These are phyloP conservation scores for Lineolata rhizophorae DNA, from an alignment of 495 filamentous ascomycete genomes.

Conservation along the genomic window DNA sequence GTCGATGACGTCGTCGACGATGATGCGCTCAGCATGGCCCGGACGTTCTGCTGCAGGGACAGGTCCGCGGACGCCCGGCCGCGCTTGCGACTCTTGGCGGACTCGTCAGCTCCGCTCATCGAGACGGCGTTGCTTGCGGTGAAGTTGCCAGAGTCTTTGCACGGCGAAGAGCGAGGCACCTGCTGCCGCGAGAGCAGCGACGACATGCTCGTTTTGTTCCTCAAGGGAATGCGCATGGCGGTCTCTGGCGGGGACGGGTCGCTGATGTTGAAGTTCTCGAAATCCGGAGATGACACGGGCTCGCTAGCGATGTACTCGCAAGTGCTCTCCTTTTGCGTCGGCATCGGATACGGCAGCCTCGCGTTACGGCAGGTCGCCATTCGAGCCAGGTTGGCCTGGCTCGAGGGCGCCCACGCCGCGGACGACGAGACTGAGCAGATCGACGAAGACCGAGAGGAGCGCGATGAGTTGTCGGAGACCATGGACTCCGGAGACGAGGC, in stretches of 20 bases:
- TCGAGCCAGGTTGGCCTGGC: conserved; percentile 44
- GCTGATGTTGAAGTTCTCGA: conserved; percentile 11
- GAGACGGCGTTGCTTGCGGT: not conserved
- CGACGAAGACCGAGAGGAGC: conserved; percentile 24
- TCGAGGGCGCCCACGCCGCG: conserved; percentile 40
- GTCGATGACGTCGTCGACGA: not conserved
- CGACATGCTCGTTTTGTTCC: not conserved
- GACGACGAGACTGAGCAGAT: conserved; percentile 17
- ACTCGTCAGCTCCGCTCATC: conserved; percentile 21
- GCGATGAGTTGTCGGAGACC: conserved; percentile 57
- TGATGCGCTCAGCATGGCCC: conserved; percentile 27
- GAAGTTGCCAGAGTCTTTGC: not conserved
- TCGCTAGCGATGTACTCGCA: conserved; percentile 21
- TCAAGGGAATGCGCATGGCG: not conserved
- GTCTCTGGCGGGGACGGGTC: conserved; percentile 1
- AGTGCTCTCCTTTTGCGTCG: conserved; percentile 20
- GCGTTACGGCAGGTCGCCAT: conserved; percentile 69
- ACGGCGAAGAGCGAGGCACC: not conserved
- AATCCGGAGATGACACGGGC: conserved; percentile 11
- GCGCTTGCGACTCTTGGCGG: conserved; percentile 35
- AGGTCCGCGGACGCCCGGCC: conserved; percentile 48
- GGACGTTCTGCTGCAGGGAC: conserved; percentile 51
- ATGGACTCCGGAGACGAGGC: conserved; percentile 75
- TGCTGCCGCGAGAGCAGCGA: not conserved
- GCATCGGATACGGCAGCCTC: conserved; percentile 24